These are phyloP conservation scores for Venturia carpophila DNA, from an alignment of 2,329 filamentous ascomycete species.

Conservation along the genomic window DNA sequence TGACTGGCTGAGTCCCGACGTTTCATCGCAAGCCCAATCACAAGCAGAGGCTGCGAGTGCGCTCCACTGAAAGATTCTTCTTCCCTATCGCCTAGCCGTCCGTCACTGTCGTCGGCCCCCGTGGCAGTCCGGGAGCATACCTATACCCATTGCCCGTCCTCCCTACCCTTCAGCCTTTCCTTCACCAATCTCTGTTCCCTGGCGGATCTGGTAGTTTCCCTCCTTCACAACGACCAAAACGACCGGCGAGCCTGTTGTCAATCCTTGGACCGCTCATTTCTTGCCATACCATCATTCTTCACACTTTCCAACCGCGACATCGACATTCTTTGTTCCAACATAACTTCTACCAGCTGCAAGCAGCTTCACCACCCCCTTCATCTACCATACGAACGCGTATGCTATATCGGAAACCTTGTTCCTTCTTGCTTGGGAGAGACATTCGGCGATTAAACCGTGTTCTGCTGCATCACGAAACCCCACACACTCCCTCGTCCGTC, in stretches of 20 bases:
- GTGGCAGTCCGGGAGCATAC: not conserved
- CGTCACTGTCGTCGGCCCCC: not conserved
- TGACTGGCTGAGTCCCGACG: not conserved
- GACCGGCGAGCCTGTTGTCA: not conserved
- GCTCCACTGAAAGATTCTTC: slow-evolving; percentile 5
- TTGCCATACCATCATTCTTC: slow-evolving; percentile 1
- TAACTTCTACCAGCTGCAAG: not conserved
- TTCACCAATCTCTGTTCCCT: not conserved
- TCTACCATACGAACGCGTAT: not conserved
- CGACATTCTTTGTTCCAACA: slow-evolving; percentile 3
- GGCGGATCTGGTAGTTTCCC: slow-evolving; percentile 5
- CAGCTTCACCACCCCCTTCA: not conserved
- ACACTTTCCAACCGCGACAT: not conserved
- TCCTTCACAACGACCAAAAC: slow-evolving; percentile 6
- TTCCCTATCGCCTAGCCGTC: slow-evolving; percentile 2
- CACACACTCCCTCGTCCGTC: not conserved
- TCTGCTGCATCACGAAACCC: not conserved
- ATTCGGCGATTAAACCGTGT: slow-evolving; percentile 7
- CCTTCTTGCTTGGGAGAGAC: not conserved
- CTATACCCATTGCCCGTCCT: not conserved
- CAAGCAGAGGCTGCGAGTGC: not conserved
- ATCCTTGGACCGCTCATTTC: not conserved
- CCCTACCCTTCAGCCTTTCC: not conserved
- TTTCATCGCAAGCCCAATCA: slow-evolving; percentile 9
- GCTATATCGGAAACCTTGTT: not conserved